These are phyloP conservation scores for Conticribra weissflogii DNA, from an alignment of 108 stramenopile species.

Conservation along the genomic window DNA sequence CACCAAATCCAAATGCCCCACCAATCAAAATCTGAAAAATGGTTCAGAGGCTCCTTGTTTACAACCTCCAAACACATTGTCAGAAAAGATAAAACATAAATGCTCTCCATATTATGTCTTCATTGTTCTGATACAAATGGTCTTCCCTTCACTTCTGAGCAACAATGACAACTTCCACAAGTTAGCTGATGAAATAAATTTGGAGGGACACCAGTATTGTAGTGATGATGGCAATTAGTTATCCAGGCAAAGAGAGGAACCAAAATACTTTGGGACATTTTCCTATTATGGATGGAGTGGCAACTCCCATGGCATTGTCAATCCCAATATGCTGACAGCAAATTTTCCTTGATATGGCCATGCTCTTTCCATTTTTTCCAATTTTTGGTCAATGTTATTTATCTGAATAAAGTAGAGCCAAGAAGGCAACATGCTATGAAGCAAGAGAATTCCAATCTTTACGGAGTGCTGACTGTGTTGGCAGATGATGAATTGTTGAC, in stretches of 20 bases:
- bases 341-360: constrained; percentile 75
- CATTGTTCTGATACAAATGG: no score
- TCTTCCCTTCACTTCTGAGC: no score
- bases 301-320: constrained; percentile 88
- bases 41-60: no score
- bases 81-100: no score
- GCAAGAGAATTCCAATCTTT: constrained; percentile 90
- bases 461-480: constrained; percentile 71
- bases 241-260: constrained; percentile 40
- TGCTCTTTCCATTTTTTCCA: constrained; percentile 45
- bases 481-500: constrained; percentile 25
- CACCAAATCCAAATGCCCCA: no score
- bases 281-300: constrained; percentile 55
- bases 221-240: constrained; percentile 34
- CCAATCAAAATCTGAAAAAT: no score
- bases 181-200: no score
- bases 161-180: no score
- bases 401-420: constrained; percentile 86
- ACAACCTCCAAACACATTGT: no score
- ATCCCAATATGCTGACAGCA: constrained; percentile 71
- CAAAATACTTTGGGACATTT: constrained; percentile 21
- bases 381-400: constrained; percentile 49
- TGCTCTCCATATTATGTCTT: no score
- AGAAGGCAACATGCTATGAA: constrained; percentile 95
- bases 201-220: no score